phyloP scores from a whole-genome alignment of 371 early-diverging fungal genomes.

The Smittium mucronatum region DNA sequence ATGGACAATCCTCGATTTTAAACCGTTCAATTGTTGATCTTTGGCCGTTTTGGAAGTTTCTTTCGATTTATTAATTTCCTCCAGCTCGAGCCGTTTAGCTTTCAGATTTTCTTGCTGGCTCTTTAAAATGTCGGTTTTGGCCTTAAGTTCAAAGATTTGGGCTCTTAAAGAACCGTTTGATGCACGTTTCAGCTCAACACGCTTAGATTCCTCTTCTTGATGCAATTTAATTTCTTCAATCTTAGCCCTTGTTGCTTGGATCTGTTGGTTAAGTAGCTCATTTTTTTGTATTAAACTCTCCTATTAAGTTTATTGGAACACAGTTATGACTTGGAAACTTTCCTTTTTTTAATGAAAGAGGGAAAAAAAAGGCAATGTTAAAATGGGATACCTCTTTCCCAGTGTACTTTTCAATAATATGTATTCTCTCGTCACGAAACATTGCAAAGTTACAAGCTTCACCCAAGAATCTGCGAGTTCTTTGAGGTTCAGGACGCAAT shows the following conservation, averaged over 20 bases:
- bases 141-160: neutral
- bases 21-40: conserved; percentile 34
- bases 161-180: neutral
- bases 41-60: conserved; percentile 31
- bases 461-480: conserved; percentile 50
- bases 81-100: conserved; percentile 14
- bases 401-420: conserved; percentile 30
- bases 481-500: conserved; percentile 49
- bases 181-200: neutral
- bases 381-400: conserved; percentile 17
- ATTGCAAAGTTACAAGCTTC: conserved; percentile 74
- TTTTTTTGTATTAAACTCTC: conserved; percentile 17
- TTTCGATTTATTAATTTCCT: conserved; percentile 33
- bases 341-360: neutral
- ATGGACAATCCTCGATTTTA: conserved; percentile 42
- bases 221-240: conserved; percentile 11
- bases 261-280: conserved; percentile 4
- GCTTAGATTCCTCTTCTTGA: conserved; percentile 1
- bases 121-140: neutral
- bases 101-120: conserved; percentile 15
- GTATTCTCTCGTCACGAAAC: conserved; percentile 63
- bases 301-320: too few relatives aligned
- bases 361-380: neutral
- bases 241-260: conserved; percentile 14
- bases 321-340: too few relatives aligned